Conservation (phyloP, 495 filamentous ascomycete species). For the Platismatia glauca region DNA sequence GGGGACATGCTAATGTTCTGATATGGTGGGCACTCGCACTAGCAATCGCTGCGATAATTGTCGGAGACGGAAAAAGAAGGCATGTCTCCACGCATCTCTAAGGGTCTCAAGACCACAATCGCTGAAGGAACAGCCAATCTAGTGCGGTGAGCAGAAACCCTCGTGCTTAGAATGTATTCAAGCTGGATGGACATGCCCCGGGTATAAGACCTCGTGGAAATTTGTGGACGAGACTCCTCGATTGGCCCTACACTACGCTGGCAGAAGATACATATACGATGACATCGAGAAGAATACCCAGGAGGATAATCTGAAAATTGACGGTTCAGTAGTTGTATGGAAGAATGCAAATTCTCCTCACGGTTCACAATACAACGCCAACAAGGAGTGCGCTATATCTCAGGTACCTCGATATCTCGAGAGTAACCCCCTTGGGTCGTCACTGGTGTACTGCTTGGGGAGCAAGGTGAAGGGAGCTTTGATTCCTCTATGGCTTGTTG, state of each 20-base stretch:
- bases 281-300: not conserved
- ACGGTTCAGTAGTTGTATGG: not conserved
- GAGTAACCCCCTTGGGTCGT: slow-evolving; percentile 1
- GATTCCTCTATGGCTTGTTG: slow-evolving; percentile 3
- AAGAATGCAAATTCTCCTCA: not conserved
- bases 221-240: slow-evolving; percentile 8
- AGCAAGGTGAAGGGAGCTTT: slow-evolving; percentile 6
- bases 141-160: slow-evolving; percentile 6
- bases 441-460: slow-evolving; percentile 4
- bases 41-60: slow-evolving; percentile 11
- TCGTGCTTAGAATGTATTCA: not conserved
- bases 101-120: not conserved
- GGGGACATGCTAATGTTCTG: not conserved
- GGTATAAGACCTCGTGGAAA: slow-evolving; percentile 1
- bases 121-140: not conserved
- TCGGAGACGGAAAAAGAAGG: slow-evolving; percentile 11
- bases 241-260: not conserved
- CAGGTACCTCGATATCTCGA: slow-evolving; percentile 6
- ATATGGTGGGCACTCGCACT: slow-evolving; percentile 3
- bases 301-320: not conserved
- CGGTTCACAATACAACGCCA: not conserved
- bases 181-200: slow-evolving; percentile 1
- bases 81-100: not conserved
- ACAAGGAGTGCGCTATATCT: not conserved
- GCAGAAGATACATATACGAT: slow-evolving; percentile 4